Evolutionary conservation across 225 moss, liverwort and hornwort genomes (phyloP).

Genomic region (Bryum argenteum): DNA sequence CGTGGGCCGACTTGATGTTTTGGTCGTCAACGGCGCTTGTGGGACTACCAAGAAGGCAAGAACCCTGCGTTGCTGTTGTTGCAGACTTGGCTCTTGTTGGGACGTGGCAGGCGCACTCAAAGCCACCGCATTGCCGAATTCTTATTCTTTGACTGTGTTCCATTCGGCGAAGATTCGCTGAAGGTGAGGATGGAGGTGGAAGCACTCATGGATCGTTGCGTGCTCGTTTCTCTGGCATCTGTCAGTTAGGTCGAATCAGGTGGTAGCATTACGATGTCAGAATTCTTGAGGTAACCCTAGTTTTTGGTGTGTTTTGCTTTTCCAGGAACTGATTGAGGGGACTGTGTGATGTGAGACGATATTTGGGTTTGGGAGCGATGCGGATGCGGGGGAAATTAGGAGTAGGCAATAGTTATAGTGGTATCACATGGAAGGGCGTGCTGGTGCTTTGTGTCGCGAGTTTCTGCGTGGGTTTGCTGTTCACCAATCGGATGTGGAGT

Average conservation of each 20-base stretch:
- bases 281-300: slow-evolving; percentile 18
- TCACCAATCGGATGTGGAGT: slow-evolving; percentile 94
- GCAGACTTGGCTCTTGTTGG: not conserved
- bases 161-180: slow-evolving; percentile 19
- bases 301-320: not conserved
- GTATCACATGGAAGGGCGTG: slow-evolving; percentile 77
- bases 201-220: not conserved
- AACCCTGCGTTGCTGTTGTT: not conserved
- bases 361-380: slow-evolving; percentile 28
- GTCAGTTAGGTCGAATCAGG: slow-evolving; percentile 16
- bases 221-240: not conserved
- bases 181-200: not conserved
- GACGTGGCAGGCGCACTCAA: not conserved
- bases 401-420: slow-evolving; percentile 28
- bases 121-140: not conserved
- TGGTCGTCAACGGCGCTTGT: slow-evolving; percentile 21
- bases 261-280: not conserved
- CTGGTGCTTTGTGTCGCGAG: slow-evolving; percentile 85
- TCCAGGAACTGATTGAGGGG: not conserved
- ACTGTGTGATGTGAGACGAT: slow-evolving; percentile 4
- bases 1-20: slow-evolving; percentile 3
- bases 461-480: slow-evolving; percentile 75
- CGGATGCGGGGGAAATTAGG: slow-evolving; percentile 49
- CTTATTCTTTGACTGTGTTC: not conserved
- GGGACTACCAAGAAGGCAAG: not conserved